Conservation (phyloP, 305 asterid genomes). For the Fraxinus velutina region DNA sequence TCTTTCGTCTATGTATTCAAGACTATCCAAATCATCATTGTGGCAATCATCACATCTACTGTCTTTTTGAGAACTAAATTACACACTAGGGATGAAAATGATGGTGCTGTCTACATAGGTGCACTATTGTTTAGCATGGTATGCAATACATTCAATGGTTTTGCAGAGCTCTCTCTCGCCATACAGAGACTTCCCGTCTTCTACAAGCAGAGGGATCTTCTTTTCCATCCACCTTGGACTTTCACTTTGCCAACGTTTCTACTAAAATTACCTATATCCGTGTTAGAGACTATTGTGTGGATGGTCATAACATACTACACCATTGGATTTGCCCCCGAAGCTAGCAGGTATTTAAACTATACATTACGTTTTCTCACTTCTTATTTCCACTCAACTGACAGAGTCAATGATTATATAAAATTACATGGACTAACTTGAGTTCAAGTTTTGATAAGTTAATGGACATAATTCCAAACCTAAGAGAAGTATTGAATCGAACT, state of each 20-base stretch:
- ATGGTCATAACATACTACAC: background rate
- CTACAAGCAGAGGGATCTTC: slow-evolving; percentile 75
- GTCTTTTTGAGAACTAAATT: slow-evolving; percentile 57
- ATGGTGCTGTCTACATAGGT: slow-evolving; percentile 54
- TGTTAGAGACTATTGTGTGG: background rate
- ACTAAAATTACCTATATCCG: background rate
- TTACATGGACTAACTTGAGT: background rate
- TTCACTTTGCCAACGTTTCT: slow-evolving; percentile 43
- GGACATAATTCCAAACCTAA: background rate
- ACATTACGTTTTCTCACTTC: background rate
- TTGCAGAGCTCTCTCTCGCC: slow-evolving; percentile 55
- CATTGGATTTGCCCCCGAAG: background rate
- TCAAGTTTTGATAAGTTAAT: background rate
- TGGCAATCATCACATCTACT: slow-evolving; percentile 55
- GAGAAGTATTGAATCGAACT: background rate
- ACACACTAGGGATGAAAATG: slow-evolving; percentile 48
- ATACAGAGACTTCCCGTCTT: slow-evolving; percentile 78
- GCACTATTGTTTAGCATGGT: slow-evolving; percentile 58
- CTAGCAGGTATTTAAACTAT: background rate
- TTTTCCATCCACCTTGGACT: slow-evolving; percentile 77
- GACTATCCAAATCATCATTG: slow-evolving; percentile 61
- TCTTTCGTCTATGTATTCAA: slow-evolving; percentile 72
- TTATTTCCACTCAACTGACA: background rate
- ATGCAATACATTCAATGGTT: slow-evolving; percentile 67
- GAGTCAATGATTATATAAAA: background rate